These are phyloP conservation scores for Pelargonium citronellum DNA, from an alignment of 441 rosid genomes.

Conservation along the genomic window DNA sequence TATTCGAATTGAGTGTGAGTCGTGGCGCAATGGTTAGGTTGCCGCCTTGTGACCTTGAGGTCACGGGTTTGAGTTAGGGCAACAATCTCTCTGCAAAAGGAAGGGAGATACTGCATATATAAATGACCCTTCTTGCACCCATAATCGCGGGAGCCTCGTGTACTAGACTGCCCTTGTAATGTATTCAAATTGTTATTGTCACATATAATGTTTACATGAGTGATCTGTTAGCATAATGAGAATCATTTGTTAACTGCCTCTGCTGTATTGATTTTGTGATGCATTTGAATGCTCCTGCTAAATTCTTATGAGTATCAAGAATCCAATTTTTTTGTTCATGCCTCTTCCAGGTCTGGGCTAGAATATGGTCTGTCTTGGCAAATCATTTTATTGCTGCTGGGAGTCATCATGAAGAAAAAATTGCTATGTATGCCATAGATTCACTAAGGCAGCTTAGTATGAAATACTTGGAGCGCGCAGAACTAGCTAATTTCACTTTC, in stretches of 20 bases:
- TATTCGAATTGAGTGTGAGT: no score
- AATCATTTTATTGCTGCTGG: slow-evolving; percentile 99
- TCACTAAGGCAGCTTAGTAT: slow-evolving; percentile 96
- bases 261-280: background rate
- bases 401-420: slow-evolving; percentile 94
- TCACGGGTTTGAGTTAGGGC: no score
- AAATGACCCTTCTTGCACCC: no score
- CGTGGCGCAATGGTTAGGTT: no score
- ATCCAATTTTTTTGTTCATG: slow-evolving; percentile 21
- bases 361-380: slow-evolving; percentile 96
- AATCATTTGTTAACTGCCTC: background rate
- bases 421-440: slow-evolving; percentile 99
- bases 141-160: no score
- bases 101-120: no score
- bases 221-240: background rate
- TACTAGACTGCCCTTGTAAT: no score
- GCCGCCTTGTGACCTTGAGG: no score
- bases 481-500: slow-evolving; percentile 90
- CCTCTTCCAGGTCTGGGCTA: slow-evolving; percentile 90
- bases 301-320: slow-evolving; percentile 1
- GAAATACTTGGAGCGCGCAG: slow-evolving; percentile 97
- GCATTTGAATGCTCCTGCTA: background rate
- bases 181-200: no score
- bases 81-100: no score
- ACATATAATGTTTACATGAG: background rate